Base-by-base conservation (phyloP, 2,329 filamentous ascomycete species). In the Penicillium sp. region DNA sequence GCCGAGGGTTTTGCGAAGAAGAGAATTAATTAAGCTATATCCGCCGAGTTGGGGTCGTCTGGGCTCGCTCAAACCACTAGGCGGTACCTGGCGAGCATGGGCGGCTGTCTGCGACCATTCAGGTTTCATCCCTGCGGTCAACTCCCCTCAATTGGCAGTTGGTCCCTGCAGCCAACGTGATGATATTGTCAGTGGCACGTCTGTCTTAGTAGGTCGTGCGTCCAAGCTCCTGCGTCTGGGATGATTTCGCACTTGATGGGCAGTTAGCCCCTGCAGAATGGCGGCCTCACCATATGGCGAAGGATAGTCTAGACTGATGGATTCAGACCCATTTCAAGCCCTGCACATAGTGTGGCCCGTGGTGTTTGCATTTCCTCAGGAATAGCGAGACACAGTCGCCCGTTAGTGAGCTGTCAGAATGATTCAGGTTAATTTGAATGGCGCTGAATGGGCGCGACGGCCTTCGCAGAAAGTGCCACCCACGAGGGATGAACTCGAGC, bases 41-140 rank as follows among this genome's bases (percentile, higher is more conserved):
- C 35, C 19, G 25, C 29, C 13, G 35, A 20, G 9, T 36, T 33
- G 28, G 13, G 30, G 36, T 28, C 21, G 17, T 30, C 33, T 32
- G 33, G 39, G 11, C 19, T 41, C 30, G 25, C 25, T 41, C 38
- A 37, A 56, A 36, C 36, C 45, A 31, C 39, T 50, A 39, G 32
- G 41, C 29, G 34, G 45, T 49, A 35, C 20, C 43, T 45, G 44
- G 41, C 48, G 42, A 50, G 52, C 47, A 39, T 48, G 33, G 50
- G 53, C 48, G 48, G 51, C 44, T 54, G 43, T 50, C 48, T 59
- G 54, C 38, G 57, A 62, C 59, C 48, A 20, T 36, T 41, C 28
- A 35, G 39, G 59, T 62, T 62, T 62, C 59, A 62, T 41, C 27
- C 14, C 34, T 15, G 26, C 33, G 39, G 29, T 15, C 17, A 23